Percentiles rank a stretch among this genome's conserved stretches.
Conservation (phyloP, 2,329 filamentous ascomycete species). For the Annulohypoxylon truncatum region DNA sequence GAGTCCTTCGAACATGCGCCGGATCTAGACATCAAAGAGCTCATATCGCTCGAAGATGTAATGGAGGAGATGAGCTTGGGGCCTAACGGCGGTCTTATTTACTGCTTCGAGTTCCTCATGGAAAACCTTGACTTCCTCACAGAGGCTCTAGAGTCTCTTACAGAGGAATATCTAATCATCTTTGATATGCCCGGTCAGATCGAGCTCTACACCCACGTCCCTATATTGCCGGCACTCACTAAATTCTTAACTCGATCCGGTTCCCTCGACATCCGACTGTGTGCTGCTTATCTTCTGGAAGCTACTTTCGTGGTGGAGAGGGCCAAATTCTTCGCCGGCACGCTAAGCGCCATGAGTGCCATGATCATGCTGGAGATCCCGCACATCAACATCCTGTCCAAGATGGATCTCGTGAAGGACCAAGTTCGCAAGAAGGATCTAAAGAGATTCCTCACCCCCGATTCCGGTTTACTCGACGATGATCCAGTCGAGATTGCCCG, state of each 20-base stretch:
- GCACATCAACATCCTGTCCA: slow-evolving; percentile 94
- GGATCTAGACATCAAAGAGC: slow-evolving; percentile 86
- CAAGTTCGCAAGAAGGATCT: slow-evolving; percentile 88
- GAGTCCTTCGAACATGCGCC: slow-evolving; percentile 91
- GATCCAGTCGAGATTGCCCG: slow-evolving; percentile 69
- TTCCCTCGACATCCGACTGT: slow-evolving; percentile 88
- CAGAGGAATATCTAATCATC: slow-evolving; percentile 96
- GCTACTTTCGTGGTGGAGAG: slow-evolving; percentile 95
- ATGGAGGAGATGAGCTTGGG: slow-evolving; percentile 78
- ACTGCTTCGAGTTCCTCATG: slow-evolving; percentile 79
- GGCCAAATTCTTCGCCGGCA: slow-evolving; percentile 97
- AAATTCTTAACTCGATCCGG: slow-evolving; percentile 83
- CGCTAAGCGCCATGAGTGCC: slow-evolving; percentile 95
- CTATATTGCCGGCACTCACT: slow-evolving; percentile 86
- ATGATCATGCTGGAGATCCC: slow-evolving; percentile 99
- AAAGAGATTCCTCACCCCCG: slow-evolving; percentile 89
- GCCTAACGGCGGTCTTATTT: slow-evolving; percentile 78
- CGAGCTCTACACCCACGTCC: slow-evolving; percentile 97
- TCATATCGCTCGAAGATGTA: slow-evolving; percentile 87
- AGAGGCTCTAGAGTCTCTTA: slow-evolving; percentile 77
- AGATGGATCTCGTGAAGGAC: slow-evolving; percentile 96
- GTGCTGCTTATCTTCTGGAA: slow-evolving; percentile 93
- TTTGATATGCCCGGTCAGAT: slow-evolving; percentile 99
- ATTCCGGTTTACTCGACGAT: slow-evolving; percentile 83
- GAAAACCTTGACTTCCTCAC: slow-evolving; percentile 81